phyloP scores from a whole-genome alignment of 2,329 filamentous ascomycete genomes.

The Blastomyces silverae region DNA sequence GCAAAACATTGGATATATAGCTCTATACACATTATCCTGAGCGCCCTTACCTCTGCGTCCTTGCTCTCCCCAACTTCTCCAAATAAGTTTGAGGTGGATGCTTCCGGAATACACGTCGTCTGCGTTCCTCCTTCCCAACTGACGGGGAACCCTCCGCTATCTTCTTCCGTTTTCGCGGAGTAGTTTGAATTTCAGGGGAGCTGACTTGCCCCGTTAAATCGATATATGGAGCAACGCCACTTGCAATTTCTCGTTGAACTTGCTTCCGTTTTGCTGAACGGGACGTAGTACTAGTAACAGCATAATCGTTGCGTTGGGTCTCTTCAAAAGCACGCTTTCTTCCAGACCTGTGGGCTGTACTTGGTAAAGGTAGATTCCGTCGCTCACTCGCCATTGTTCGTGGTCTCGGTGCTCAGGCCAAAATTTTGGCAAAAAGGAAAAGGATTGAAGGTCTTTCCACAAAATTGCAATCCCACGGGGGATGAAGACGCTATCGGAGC shows the following conservation, averaged over 20 bases:
- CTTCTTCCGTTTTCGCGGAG: slow-evolving; percentile 6
- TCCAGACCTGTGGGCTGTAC: background rate
- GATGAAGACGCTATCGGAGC: background rate
- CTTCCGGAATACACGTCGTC: slow-evolving; percentile 37
- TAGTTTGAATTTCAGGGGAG: slow-evolving; percentile 1
- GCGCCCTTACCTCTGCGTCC: slow-evolving; percentile 40
- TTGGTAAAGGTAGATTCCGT: background rate
- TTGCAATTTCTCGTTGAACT: slow-evolving; percentile 14
- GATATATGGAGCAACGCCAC: slow-evolving; percentile 17
- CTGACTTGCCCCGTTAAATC: slow-evolving; percentile 20
- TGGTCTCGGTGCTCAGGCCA: background rate
- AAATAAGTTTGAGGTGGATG: slow-evolving; percentile 44
- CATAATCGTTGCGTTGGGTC: background rate
- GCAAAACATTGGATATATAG: background rate
- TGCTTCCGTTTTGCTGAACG: slow-evolving; percentile 17
- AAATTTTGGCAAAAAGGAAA: background rate
- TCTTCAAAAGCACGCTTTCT: background rate
- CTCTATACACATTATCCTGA: background rate
- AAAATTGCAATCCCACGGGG: too few species aligned
- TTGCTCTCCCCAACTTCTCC: slow-evolving; percentile 44
- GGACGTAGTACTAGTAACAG: background rate
- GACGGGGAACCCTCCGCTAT: slow-evolving; percentile 16
- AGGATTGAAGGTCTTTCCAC: background rate
- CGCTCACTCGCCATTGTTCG: background rate
- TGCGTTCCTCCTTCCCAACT: slow-evolving; percentile 33